phyloP scores from a whole-genome alignment of 2,329 filamentous ascomycete species.

The Tolypocladium inflatum region DNA sequence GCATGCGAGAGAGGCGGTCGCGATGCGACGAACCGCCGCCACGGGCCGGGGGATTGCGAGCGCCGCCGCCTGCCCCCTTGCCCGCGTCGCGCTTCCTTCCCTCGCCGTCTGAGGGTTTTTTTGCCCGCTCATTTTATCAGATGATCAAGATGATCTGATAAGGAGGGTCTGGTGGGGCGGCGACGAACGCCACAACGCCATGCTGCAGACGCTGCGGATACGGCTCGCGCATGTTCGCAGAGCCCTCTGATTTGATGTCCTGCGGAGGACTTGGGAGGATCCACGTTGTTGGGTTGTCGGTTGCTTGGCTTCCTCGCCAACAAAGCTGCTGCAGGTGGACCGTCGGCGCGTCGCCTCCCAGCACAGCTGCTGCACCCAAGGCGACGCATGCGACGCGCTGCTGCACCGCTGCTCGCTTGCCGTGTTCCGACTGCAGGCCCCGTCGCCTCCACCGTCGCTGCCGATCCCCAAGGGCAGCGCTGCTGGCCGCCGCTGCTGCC shows the following conservation, averaged over 20 bases:
- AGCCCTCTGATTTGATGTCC: too few relatives aligned
- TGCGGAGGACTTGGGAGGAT: too few relatives aligned
- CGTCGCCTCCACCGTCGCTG: background rate
- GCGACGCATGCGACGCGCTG: too few relatives aligned
- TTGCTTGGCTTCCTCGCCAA: too few relatives aligned
- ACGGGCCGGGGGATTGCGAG: background rate
- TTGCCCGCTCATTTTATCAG: background rate
- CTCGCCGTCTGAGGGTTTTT: background rate
- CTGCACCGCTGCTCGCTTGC: too few relatives aligned
- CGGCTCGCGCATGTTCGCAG: too few relatives aligned
- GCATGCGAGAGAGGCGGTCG: too few relatives aligned
- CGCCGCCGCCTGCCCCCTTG: background rate
- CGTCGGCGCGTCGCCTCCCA: too few relatives aligned
- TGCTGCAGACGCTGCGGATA: too few relatives aligned
- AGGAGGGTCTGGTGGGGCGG: background rate
- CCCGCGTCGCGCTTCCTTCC: background rate
- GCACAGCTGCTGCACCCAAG: too few relatives aligned
- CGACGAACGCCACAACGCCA: background rate
- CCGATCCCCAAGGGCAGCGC: background rate
- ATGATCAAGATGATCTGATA: constrained; percentile 4
- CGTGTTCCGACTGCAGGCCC: background rate
- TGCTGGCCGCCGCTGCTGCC: background rate
- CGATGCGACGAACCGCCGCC: background rate
- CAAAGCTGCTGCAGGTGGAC: too few relatives aligned
- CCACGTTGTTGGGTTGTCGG: too few relatives aligned